Evolutionary conservation across 1,139 yeast species (phyloP).

Genomic region (Pneumocystis carinii): DNA sequence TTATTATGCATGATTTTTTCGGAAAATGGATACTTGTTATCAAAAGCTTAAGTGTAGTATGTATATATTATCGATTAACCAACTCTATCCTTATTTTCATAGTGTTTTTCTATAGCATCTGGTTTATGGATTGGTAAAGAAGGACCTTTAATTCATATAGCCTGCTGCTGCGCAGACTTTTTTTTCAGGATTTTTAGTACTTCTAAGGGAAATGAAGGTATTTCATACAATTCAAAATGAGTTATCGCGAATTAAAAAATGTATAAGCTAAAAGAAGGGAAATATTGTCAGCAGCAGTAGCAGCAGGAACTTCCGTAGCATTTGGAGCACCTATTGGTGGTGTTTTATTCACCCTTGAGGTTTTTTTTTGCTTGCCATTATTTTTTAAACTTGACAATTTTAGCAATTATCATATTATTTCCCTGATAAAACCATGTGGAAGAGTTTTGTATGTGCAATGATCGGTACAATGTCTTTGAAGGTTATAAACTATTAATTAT

Average conservation of each 20-base stretch:
- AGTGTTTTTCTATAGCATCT: conserved; percentile 41
- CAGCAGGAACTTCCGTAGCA: conserved; percentile 57
- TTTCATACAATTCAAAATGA: not conserved
- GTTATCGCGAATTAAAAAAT: not conserved
- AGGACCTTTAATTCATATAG: conserved; percentile 50
- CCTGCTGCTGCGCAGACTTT: conserved; percentile 52
- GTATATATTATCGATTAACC: not conserved
- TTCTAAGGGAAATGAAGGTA: conserved; percentile 36
- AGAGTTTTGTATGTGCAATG: conserved; percentile 47
- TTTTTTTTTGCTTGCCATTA: conserved; percentile 30
- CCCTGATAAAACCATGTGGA: conserved; percentile 44
- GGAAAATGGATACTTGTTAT: conserved; percentile 41
- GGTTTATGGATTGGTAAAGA: conserved; percentile 57
- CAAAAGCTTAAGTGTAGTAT: conserved; percentile 36
- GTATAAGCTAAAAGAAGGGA: conserved; percentile 33
- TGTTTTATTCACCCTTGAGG: conserved; percentile 49
- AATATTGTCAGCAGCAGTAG: conserved; percentile 47
- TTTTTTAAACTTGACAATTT: not conserved
- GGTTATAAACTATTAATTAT: conserved; percentile 46
- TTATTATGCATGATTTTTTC: conserved; percentile 39
- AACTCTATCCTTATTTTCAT: not conserved
- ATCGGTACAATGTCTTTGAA: conserved; percentile 42
- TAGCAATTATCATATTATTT: conserved; percentile 32
- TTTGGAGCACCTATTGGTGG: conserved; percentile 62
- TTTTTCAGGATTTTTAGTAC: conserved; percentile 37